Conservation (phyloP, 345 rosid genomes). For the Populus ilicifolia region DNA sequence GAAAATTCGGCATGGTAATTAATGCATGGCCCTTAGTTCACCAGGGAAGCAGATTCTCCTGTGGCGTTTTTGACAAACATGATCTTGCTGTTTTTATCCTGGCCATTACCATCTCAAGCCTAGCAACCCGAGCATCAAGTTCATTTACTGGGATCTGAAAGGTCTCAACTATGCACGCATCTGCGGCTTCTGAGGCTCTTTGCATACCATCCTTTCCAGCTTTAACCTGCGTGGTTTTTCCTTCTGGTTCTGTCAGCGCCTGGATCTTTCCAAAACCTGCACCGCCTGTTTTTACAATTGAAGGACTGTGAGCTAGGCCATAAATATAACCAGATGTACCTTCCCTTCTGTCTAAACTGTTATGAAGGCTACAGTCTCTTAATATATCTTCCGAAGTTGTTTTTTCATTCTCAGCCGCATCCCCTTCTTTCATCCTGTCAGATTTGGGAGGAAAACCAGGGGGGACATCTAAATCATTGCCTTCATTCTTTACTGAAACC, state of each 20-base stretch:
- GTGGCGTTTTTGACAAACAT: too few species aligned
- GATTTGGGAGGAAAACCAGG: not conserved
- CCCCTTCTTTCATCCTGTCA: not conserved
- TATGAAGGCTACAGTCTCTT: not conserved
- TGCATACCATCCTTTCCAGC: too few species aligned
- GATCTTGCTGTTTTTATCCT: conserved; percentile 19
- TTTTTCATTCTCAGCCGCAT: not conserved
- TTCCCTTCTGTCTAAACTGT: too few species aligned
- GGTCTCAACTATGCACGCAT: not conserved
- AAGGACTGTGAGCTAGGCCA: too few species aligned
- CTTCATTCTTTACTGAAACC: not conserved
- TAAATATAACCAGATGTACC: too few species aligned
- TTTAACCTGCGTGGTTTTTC: too few species aligned
- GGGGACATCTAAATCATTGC: not conserved
- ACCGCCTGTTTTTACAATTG: too few species aligned
- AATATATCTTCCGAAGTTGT: conserved; percentile 14
- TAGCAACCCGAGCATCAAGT: conserved; percentile 26
- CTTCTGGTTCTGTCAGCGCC: too few species aligned
- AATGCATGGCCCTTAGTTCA: too few species aligned
- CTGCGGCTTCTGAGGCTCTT: conserved; percentile 15
- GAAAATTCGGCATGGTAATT: too few species aligned
- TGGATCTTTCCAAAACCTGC: too few species aligned
- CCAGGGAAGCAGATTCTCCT: too few species aligned
- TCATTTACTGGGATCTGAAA: conserved; percentile 7
- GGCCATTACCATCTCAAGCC: conserved; percentile 21